phyloP scores from a whole-genome alignment of 2,329 filamentous ascomycete genomes.

The Penicillium frequentans region DNA sequence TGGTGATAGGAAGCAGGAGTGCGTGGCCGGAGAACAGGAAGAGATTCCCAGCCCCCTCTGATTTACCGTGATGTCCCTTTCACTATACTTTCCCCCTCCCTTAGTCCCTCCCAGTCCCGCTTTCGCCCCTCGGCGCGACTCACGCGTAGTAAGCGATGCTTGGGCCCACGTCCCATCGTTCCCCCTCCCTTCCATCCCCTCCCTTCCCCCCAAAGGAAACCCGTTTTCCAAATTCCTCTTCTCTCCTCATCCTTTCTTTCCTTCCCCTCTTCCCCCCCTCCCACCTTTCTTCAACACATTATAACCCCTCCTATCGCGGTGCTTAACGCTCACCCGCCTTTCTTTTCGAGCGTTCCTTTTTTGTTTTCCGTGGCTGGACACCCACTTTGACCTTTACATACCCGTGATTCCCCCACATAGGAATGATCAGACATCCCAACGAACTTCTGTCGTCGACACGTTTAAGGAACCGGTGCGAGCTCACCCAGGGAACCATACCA shows the following conservation, averaged over 20 bases:
- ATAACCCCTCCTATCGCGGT: slow-evolving; percentile 15
- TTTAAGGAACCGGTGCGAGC: slow-evolving; percentile 45
- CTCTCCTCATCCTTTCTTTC: slow-evolving; percentile 19
- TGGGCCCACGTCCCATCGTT: slow-evolving; percentile 18
- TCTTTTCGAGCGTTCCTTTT: slow-evolving; percentile 24
- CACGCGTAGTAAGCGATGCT: slow-evolving; percentile 25
- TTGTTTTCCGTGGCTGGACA: slow-evolving; percentile 39
- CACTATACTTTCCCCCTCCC: background rate
- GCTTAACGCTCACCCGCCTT: slow-evolving; percentile 25
- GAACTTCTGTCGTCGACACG: slow-evolving; percentile 41
- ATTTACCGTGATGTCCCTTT: background rate
- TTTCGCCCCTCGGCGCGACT: slow-evolving; percentile 18
- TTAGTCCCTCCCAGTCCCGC: slow-evolving; percentile 12
- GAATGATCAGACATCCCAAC: slow-evolving; percentile 46
- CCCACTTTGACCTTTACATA: slow-evolving; percentile 24
- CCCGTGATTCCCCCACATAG: slow-evolving; percentile 30
- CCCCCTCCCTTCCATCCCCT: slow-evolving; percentile 14
- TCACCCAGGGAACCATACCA: slow-evolving; percentile 42
- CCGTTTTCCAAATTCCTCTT: background rate
- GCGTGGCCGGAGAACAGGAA: slow-evolving; percentile 19
- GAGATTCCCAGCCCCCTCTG: background rate
- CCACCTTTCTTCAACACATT: slow-evolving; percentile 20
- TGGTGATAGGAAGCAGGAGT: slow-evolving; percentile 18
- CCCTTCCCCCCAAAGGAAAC: background rate
- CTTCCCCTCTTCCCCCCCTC: slow-evolving; percentile 19